Base-by-base conservation (phyloP, 2,329 filamentous ascomycete species). In the Fonsecaea nubica region DNA sequence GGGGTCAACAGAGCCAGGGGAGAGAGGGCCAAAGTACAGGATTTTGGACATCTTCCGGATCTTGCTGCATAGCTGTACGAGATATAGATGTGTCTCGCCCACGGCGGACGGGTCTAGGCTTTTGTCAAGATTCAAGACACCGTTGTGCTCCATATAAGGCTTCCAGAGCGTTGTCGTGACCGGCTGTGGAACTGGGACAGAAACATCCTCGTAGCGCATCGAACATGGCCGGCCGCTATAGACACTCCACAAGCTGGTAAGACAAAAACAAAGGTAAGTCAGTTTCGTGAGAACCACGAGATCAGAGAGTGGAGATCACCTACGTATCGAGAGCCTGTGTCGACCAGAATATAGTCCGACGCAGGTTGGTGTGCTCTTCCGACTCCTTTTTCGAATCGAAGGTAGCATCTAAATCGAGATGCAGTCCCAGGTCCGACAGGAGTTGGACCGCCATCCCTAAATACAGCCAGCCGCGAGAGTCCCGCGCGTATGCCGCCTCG, bases 391-490 rank as follows among this genome's bases (percentile, higher is more conserved):
- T 57, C 4, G 54, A 40, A 45, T 45, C 42, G 48, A 52, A 62
- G 12, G 76, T 21, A 74, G 75, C 0, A 78, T 78, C 0, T 69
- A 72, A 9, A 50, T 78, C 30, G 74, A 80, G 3, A 59, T 80
- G 57, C 68, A 76, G 66, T 78, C 79, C 80, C 45, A 82, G 76
- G 59, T 82, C 79, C 53, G 81, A 79, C n/a, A 78, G 76, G 40
- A 82, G 74, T 48, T 80, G 74, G 75, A 80, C 80, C 1, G 79
- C 78, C 80, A 81, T 81, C 18, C 79, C 78, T 54, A 36, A 45
- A 61, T 81, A 83, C 1, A 83, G 71, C 81, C 80, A 83, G n/a
- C 80, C 80, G 4, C 81, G 76, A 15, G 80, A 78, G 63, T 82
- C 80, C 12, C 80, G 76, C 13, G 78, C 79, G 15, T 74, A 78